These are phyloP conservation scores for Rauvolfia tetraphylla DNA, from an alignment of 257 asterid species.

Conservation along the genomic window DNA sequence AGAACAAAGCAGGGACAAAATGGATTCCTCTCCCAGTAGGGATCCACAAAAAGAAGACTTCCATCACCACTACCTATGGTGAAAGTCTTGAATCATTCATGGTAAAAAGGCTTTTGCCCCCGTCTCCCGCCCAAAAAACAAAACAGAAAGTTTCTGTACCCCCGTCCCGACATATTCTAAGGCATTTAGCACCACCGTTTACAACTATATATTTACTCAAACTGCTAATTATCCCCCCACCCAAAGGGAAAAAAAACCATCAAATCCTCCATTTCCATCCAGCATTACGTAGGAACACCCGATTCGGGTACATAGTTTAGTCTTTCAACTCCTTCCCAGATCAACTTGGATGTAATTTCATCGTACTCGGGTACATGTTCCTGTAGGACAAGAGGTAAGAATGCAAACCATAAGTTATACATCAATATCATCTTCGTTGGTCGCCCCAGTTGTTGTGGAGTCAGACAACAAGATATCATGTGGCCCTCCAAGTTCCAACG, in stretches of 20 bases:
- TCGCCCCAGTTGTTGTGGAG: too few relatives aligned
- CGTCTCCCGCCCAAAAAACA: too few relatives aligned
- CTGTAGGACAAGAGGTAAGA: conserved; percentile 21
- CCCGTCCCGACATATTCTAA: neutral
- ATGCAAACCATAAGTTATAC: too few relatives aligned
- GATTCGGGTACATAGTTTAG: conserved; percentile 43
- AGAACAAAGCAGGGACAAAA: neutral
- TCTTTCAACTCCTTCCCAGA: conserved; percentile 66
- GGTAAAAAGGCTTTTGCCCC: neutral
- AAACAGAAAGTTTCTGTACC: conserved; percentile 2
- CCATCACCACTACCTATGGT: neutral
- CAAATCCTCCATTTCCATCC: neutral
- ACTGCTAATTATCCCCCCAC: conserved; percentile 8
- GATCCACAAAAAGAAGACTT: neutral
- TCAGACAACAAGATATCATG: neutral
- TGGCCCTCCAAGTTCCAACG: too few relatives aligned
- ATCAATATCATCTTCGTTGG: too few relatives aligned
- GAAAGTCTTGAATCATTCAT: neutral
- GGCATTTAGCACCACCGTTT: conserved; percentile 1
- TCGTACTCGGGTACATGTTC: conserved; percentile 74
- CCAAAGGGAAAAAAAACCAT: neutral
- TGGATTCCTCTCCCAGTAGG: neutral
- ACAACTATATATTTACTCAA: conserved; percentile 5
- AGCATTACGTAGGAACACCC: conserved; percentile 30
- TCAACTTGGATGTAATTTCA: conserved; percentile 60